Percentiles rank a stretch among this genome's conserved stretches.
Evolutionary conservation across 1,284 basidiomycete genomes (phyloP).

Genomic region (Coniferiporia weirii): DNA sequence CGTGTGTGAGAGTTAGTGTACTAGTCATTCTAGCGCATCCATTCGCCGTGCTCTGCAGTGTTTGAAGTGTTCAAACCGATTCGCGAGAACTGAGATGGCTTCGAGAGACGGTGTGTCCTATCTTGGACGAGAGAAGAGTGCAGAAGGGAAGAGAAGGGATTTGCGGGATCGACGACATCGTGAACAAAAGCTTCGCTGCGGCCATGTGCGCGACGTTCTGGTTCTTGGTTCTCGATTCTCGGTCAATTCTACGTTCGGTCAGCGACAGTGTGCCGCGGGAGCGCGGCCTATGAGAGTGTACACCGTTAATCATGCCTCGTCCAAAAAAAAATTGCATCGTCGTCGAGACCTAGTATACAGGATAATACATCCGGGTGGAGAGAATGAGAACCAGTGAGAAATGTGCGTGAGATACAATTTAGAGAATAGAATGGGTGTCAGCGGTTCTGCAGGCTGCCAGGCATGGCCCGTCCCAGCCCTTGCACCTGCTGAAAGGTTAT

Average conservation of each 20-base stretch:
- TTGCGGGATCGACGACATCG: conserved; percentile 12
- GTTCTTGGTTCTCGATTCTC: too few relatives aligned
- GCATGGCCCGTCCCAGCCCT: neutral
- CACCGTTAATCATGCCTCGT: neutral
- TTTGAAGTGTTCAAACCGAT: too few relatives aligned
- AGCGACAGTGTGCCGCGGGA: too few relatives aligned
- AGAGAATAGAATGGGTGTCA: neutral
- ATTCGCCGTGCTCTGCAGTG: neutral
- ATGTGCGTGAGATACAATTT: neutral
- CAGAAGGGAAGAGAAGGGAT: conserved; percentile 15
- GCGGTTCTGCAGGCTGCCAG: conserved; percentile 7
- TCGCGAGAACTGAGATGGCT: neutral
- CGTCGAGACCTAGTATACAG: conserved; percentile 1
- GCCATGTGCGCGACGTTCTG: conserved; percentile 5
- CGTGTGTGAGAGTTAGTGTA: too few relatives aligned
- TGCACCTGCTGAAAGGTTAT: conserved; percentile 15
- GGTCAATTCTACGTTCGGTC: too few relatives aligned
- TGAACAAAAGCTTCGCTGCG: conserved; percentile 9
- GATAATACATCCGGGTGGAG: neutral
- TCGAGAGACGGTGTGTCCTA: neutral
- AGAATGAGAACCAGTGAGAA: neutral
- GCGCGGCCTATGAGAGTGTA: neutral
- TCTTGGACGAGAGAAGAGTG: conserved; percentile 2
- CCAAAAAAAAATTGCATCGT: neutral
- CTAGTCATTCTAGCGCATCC: too few relatives aligned